Conservation (phyloP, 805 yeast genomes). For the Dipodascopsis uninucleata region DNA sequence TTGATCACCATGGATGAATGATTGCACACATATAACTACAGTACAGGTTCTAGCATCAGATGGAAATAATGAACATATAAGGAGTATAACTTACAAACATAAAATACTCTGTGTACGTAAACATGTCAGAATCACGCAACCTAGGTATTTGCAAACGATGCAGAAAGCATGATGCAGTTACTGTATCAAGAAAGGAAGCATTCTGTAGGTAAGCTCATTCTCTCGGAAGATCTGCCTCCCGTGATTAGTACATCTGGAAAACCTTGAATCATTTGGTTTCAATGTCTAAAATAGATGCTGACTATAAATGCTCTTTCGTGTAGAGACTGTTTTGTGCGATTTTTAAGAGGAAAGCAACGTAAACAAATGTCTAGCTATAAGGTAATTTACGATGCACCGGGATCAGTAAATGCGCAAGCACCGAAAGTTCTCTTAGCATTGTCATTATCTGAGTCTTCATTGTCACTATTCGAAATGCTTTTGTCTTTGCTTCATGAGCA, state of each 20-base stretch:
- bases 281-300: neutral
- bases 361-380: constrained; percentile 77
- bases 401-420: constrained; percentile 41
- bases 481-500: constrained; percentile 63
- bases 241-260: neutral
- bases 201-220: constrained; percentile 48
- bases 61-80: too few relatives aligned
- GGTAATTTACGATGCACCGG: constrained; percentile 56
- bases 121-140: too few relatives aligned
- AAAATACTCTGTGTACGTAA: too few relatives aligned
- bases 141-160: constrained; percentile 63
- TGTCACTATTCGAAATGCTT: constrained; percentile 62
- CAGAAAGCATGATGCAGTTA: constrained; percentile 41
- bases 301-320: constrained; percentile 5
- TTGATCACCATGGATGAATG: neutral
- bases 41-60: too few relatives aligned
- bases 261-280: neutral
- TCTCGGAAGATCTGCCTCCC: neutral
- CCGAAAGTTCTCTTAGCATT: constrained; percentile 39
- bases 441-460: constrained; percentile 41
- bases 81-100: too few relatives aligned
- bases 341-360: constrained; percentile 74
- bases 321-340: constrained; percentile 59
- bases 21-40: too few relatives aligned
- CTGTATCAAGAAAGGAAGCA: constrained; percentile 57